Evolutionary conservation across 179 eudicot species (phyloP).

Genomic region (Patellifolia procumbens): DNA sequence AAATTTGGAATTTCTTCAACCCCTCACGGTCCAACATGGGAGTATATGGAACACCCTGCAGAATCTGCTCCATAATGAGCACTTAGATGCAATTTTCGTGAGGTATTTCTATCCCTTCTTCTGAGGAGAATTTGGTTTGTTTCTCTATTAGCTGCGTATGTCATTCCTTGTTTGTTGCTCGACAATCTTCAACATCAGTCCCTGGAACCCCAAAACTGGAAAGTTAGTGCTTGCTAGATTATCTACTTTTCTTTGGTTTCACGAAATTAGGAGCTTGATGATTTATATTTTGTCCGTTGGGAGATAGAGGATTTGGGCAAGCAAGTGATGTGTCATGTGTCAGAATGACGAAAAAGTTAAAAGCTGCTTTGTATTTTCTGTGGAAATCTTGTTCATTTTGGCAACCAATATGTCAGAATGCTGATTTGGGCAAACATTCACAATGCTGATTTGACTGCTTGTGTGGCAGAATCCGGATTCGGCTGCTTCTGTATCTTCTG

Average conservation of each 20-base stretch:
- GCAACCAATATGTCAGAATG: no score
- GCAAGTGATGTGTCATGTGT: no score
- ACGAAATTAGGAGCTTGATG: background rate
- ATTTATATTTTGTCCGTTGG: background rate
- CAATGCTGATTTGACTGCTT: background rate
- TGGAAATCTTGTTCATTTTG: background rate
- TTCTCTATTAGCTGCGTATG: background rate
- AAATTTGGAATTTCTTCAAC: conserved; percentile 39
- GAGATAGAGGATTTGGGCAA: background rate
- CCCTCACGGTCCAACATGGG: conserved; percentile 48
- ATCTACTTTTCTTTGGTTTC: background rate
- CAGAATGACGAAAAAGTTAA: background rate
- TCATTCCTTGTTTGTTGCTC: background rate
- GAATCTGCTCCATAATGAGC: conserved; percentile 40
- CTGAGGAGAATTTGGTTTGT: background rate
- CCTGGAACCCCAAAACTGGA: background rate
- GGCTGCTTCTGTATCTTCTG: conserved; percentile 8
- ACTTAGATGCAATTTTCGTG: conserved; percentile 7
- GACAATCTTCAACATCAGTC: background rate
- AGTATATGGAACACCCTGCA: conserved; percentile 49
- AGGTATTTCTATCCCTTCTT: background rate
- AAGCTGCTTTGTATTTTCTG: background rate
- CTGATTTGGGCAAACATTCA: background rate
- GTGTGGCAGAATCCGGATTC: background rate
- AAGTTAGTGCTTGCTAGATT: background rate